Evolutionary conservation across 2,329 filamentous ascomycete species (phyloP).

Genomic region (Xylaria hypoxylon): DNA sequence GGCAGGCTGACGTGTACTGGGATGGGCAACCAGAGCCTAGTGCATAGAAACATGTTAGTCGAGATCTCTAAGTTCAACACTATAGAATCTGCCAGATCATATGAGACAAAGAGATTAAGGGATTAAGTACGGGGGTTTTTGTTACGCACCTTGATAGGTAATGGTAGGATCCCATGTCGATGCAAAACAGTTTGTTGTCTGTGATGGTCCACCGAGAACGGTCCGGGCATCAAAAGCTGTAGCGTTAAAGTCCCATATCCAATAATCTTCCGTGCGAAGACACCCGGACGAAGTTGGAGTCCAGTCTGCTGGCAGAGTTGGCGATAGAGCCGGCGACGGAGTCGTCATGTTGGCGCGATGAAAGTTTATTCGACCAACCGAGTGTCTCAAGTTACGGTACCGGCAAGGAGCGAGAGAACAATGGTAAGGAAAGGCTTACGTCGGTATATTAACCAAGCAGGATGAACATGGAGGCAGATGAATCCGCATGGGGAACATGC

Average conservation of each 20-base stretch:
- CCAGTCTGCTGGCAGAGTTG: conserved; percentile 34
- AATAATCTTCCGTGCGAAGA: conserved; percentile 40
- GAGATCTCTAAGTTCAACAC: too few relatives aligned
- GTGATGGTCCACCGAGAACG: conserved; percentile 44
- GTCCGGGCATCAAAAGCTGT: conserved; percentile 35
- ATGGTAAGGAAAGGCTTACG: background rate
- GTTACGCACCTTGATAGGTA: conserved; percentile 32
- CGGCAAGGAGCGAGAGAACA: conserved; percentile 32
- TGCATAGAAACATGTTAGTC: too few relatives aligned
- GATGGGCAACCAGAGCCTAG: conserved; percentile 40
- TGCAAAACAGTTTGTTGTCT: conserved; percentile 43
- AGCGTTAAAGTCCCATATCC: conserved; percentile 42
- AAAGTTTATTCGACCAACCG: conserved; percentile 1
- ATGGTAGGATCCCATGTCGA: conserved; percentile 36
- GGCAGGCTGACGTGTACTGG: conserved; percentile 44
- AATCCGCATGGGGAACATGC: background rate
- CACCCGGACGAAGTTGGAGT: conserved; percentile 35
- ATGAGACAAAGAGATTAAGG: too few relatives aligned
- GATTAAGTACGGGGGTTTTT: too few relatives aligned
- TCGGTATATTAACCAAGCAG: background rate
- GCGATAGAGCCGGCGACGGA: conserved; percentile 30
- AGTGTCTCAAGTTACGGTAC: conserved; percentile 26
- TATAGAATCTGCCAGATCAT: too few relatives aligned
- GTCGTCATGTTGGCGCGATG: conserved; percentile 33
- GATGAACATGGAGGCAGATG: background rate